Conservation (phyloP, 495 filamentous ascomycete genomes). For the Evernia prunastri region DNA sequence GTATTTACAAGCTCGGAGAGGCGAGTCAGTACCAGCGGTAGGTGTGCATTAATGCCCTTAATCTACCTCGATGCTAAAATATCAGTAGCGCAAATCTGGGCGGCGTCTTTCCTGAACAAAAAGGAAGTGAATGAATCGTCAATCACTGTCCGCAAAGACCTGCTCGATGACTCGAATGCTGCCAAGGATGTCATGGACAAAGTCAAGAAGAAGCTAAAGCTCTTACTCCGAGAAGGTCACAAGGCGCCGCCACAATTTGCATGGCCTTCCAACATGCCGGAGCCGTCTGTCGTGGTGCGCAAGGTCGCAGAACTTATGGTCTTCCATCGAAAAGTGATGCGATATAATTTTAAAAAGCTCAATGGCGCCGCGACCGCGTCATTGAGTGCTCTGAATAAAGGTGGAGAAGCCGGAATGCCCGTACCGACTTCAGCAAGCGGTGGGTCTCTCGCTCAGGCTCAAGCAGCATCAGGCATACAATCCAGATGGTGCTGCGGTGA, state of each 20-base stretch:
- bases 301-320: slow-evolving; percentile 96
- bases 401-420: slow-evolving; percentile 35
- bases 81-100: slow-evolving; percentile 80
- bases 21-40: slow-evolving; percentile 82
- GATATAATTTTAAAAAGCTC: slow-evolving; percentile 78
- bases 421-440: slow-evolving; percentile 3
- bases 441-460: slow-evolving; percentile 33
- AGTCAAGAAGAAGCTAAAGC: slow-evolving; percentile 97
- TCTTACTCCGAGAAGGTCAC: slow-evolving; percentile 78
- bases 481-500: slow-evolving; percentile 94
- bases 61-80: slow-evolving; percentile 23
- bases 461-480: slow-evolving; percentile 67
- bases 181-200: slow-evolving; percentile 99
- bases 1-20: slow-evolving; percentile 93
- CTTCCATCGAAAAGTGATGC: slow-evolving; percentile 91
- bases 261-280: slow-evolving; percentile 87
- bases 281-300: slow-evolving; percentile 81
- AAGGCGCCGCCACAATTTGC: slow-evolving; percentile 88
- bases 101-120: slow-evolving; percentile 77
- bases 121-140: slow-evolving; percentile 78
- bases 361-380: slow-evolving; percentile 55
- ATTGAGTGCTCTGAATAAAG: slow-evolving; percentile 36
- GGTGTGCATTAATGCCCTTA: slow-evolving; percentile 26
- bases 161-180: slow-evolving; percentile 97
- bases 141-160: slow-evolving; percentile 84